These are phyloP conservation scores for Chenopodium album DNA, from an alignment of 148 eudicot genomes.

Conservation along the genomic window DNA sequence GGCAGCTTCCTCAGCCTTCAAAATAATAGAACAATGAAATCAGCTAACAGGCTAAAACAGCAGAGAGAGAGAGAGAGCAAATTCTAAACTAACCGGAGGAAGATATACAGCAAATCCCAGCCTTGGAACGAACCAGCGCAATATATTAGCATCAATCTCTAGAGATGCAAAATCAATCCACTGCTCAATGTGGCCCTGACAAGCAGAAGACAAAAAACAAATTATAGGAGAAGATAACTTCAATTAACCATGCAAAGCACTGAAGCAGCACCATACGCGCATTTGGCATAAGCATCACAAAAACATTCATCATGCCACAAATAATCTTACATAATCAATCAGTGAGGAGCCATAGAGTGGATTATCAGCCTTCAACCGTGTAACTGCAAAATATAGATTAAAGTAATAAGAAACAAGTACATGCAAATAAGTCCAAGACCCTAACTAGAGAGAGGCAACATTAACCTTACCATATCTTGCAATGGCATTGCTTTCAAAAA, in stretches of 20 bases:
- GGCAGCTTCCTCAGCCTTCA: conserved; percentile 66
- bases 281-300: not conserved
- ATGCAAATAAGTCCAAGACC: conserved; percentile 19
- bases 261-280: not conserved
- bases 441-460: conserved; percentile 6
- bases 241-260: not conserved
- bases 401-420: conserved; percentile 6
- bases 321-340: conserved; percentile 47
- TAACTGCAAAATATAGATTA: conserved; percentile 34
- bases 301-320: not conserved
- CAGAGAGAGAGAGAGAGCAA: not conserved
- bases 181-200: conserved; percentile 56
- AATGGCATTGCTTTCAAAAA: conserved; percentile 74
- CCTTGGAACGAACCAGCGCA: conserved; percentile 45
- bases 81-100: conserved; percentile 40
- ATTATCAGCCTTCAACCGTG: conserved; percentile 47
- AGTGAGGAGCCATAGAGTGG: conserved; percentile 49
- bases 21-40: not conserved
- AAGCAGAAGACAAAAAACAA: not conserved
- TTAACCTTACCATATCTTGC: conserved; percentile 59
- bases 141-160: conserved; percentile 49
- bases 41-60: not conserved
- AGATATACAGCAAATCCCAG: conserved; percentile 40
- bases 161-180: conserved; percentile 67
- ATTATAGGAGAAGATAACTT: not conserved